Evolutionary conservation across 73 alveolate genomes (phyloP).

Genomic region (Tetrahymena malaccensis): DNA sequence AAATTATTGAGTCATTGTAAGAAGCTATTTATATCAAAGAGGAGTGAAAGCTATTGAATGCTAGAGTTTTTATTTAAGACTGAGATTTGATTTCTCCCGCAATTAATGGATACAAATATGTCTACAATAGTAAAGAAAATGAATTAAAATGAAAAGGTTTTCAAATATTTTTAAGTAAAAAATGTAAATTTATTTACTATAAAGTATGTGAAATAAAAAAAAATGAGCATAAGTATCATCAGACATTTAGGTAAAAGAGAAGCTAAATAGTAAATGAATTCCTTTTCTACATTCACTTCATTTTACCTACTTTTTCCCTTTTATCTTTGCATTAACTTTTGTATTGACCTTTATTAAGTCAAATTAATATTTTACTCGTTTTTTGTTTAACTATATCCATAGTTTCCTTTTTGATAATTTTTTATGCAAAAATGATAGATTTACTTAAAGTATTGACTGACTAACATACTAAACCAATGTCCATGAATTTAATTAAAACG

Average conservation of each 20-base stretch:
- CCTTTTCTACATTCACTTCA: not conserved
- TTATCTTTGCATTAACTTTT: not conserved
- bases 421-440: not conserved
- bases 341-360: not conserved
- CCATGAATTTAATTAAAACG: not conserved
- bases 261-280: not conserved
- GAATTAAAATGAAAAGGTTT: not conserved
- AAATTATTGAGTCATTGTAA: not conserved
- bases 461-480: not conserved
- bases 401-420: not conserved
- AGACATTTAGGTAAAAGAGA: not conserved
- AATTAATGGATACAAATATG: not conserved
- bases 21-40: not conserved
- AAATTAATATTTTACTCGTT: not conserved
- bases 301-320: not conserved
- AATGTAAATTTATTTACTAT: not conserved
- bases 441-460: not conserved
- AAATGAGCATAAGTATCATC: not conserved
- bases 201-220: not conserved
- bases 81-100: not conserved
- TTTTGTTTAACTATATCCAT: not conserved
- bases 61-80: not conserved
- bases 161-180: no score
- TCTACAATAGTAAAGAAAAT: not conserved
- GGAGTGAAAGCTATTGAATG: not conserved